Evolutionary conservation across 257 asterid genomes (phyloP).

Genomic region (Knoxia roxburghii): DNA sequence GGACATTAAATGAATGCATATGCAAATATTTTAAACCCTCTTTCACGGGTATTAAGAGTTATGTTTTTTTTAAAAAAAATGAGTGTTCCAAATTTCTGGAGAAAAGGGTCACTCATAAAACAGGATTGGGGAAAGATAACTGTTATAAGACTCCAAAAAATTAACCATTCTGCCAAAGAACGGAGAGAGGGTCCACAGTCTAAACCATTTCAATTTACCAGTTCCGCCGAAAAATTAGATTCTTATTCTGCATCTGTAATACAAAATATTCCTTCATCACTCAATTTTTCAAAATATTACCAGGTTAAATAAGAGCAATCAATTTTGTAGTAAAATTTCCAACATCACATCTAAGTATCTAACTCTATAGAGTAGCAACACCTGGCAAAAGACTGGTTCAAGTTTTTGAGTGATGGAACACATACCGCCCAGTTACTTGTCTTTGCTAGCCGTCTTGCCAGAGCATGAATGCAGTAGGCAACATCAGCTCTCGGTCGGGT

Average conservation of each 20-base stretch:
- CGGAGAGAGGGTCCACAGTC: background rate
- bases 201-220: background rate
- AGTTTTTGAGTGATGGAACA: background rate
- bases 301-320: background rate
- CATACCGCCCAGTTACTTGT: slow-evolving; percentile 99
- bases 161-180: background rate
- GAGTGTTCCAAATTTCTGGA: background rate
- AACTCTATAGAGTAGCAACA: background rate
- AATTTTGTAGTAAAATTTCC: background rate
- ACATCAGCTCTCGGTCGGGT: slow-evolving; percentile 98
- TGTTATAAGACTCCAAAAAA: background rate
- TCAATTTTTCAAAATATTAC: slow-evolving; percentile 7
- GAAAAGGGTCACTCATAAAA: background rate
- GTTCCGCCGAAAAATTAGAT: background rate
- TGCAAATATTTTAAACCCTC: background rate
- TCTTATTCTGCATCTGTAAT: background rate
- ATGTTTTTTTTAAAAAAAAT: background rate
- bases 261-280: background rate
- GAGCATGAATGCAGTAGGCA: slow-evolving; percentile 94
- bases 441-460: slow-evolving; percentile 82
- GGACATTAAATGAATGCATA: background rate
- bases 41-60: background rate
- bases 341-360: background rate
- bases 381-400: background rate
- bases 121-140: background rate